These are phyloP conservation scores for Apophysomyces sp. DNA, from an alignment of 371 early-diverging fungal genomes.

Conservation along the genomic window DNA sequence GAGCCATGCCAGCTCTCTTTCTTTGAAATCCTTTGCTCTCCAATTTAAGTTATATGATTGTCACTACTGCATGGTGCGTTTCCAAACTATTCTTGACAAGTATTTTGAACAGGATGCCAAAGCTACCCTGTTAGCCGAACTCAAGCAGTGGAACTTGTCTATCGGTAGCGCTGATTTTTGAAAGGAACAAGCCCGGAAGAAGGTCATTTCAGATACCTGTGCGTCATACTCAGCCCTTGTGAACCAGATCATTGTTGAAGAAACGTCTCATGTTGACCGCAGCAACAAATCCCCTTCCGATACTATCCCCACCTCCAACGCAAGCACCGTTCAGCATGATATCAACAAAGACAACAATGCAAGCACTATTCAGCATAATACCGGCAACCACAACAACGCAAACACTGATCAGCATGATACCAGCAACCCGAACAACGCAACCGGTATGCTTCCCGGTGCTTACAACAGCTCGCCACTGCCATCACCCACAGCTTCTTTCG, in stretches of 20 bases:
- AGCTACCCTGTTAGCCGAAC: not conserved
- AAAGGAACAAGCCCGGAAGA: not conserved
- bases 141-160: constrained; percentile 2
- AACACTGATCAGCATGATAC: too few species aligned
- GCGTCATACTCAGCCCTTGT: constrained; percentile 3
- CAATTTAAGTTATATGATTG: not conserved
- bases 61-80: not conserved
- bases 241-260: constrained; percentile 2
- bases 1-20: not conserved
- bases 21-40: constrained; percentile 5
- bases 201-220: not conserved
- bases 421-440: too few species aligned
- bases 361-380: too few species aligned
- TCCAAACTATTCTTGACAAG: not conserved
- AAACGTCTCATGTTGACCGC: not conserved
- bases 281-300: too few species aligned
- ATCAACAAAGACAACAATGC: too few species aligned
- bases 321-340: too few species aligned
- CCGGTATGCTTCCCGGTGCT: too few species aligned
- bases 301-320: too few species aligned
- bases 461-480: too few species aligned
- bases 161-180: not conserved
- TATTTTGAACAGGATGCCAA: not conserved
- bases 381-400: too few species aligned
- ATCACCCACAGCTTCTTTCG: constrained; percentile 1